Percentiles rank a stretch among this genome's conserved stretches.
Evolutionary conservation across 1,284 basidiomycete genomes (phyloP).

Genomic region (Pterula multifida): DNA sequence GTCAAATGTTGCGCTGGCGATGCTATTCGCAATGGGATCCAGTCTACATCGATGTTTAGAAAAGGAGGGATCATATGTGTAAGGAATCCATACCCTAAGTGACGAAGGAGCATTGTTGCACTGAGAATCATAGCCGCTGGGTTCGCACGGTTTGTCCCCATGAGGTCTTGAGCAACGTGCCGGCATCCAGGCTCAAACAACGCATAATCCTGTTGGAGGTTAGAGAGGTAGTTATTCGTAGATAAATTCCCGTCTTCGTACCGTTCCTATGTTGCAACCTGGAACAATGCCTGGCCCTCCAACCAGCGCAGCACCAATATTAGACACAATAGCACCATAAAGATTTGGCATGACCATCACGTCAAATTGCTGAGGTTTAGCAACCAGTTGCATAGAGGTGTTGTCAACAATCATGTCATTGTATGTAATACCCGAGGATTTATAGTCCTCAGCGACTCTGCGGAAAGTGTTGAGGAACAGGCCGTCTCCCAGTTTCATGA

Average conservation of each 20-base stretch:
- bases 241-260: conserved; percentile 23
- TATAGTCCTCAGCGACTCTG: conserved; percentile 91
- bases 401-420: conserved; percentile 99
- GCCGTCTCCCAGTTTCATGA: conserved; percentile 99
- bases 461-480: conserved; percentile 99
- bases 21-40: conserved; percentile 89
- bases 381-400: conserved; percentile 99
- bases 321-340: conserved; percentile 96
- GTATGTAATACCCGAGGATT: conserved; percentile 81
- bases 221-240: conserved; percentile 4
- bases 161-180: conserved; percentile 96
- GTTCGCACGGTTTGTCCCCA: conserved; percentile 96
- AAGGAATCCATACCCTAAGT: conserved; percentile 62
- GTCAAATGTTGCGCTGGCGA: conserved; percentile 88
- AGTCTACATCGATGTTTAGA: conserved; percentile 60
- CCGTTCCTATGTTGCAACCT: conserved; percentile 94
- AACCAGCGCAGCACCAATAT: conserved; percentile 97
- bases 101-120: conserved; percentile 97
- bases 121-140: conserved; percentile 97
- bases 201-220: conserved; percentile 70
- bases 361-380: conserved; percentile 91
- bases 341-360: conserved; percentile 99
- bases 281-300: conserved; percentile 97
- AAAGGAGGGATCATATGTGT: not conserved
- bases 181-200: conserved; percentile 98